Evolutionary conservation across 2,329 filamentous ascomycete genomes (phyloP).

Genomic region (Cercospora citrullina): DNA sequence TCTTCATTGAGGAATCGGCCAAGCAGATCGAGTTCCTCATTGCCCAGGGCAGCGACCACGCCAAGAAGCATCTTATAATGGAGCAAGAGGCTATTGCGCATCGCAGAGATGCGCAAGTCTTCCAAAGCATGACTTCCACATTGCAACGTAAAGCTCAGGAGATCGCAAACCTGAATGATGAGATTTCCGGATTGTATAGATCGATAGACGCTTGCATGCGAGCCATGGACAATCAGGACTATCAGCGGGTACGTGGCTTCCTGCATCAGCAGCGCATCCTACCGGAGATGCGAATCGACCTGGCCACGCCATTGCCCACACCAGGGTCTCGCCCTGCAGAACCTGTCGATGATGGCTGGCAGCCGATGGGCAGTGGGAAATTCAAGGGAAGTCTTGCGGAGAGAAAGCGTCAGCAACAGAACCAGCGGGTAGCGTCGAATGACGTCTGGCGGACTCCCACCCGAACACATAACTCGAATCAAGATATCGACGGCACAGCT

Average conservation of each 20-base stretch:
- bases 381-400: background rate
- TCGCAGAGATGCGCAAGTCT: slow-evolving; percentile 17
- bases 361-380: slow-evolving; percentile 10
- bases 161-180: slow-evolving; percentile 10
- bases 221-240: slow-evolving; percentile 14
- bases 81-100: slow-evolving; percentile 20
- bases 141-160: slow-evolving; percentile 20
- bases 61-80: slow-evolving; percentile 18
- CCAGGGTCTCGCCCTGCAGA: background rate
- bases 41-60: slow-evolving; percentile 12
- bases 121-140: slow-evolving; percentile 15
- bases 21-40: slow-evolving; percentile 19
- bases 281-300: slow-evolving; percentile 19
- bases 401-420: slow-evolving; percentile 16
- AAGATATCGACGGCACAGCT: slow-evolving; percentile 17
- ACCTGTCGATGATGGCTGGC: slow-evolving; percentile 16
- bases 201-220: slow-evolving; percentile 19
- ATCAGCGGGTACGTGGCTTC: slow-evolving; percentile 11
- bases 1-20: slow-evolving; percentile 23
- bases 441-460: background rate
- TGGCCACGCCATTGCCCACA: slow-evolving; percentile 8
- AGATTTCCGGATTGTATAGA: slow-evolving; percentile 15
- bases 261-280: slow-evolving; percentile 14
- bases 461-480: background rate
- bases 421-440: background rate